phyloP scores from a whole-genome alignment of 2,329 filamentous ascomycete genomes.

The Curvularia hawaiiensis region DNA sequence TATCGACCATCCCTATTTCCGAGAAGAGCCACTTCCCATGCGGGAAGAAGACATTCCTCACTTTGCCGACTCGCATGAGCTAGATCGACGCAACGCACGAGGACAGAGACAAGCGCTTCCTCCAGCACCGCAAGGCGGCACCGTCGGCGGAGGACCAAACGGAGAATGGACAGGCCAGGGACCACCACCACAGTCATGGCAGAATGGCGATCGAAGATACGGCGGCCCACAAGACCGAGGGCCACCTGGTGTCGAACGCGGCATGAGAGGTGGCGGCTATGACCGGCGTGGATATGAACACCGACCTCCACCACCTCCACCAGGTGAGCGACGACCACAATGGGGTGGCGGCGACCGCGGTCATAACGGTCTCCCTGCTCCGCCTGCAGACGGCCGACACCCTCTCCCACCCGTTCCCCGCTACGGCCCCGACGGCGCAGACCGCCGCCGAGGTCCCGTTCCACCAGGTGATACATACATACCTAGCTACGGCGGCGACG shows the following conservation, averaged over 20 bases:
- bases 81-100: constrained; percentile 91
- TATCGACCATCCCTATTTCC: constrained; percentile 90
- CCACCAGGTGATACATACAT: constrained; percentile 52
- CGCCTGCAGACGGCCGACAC: constrained; percentile 45
- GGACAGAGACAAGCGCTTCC: constrained; percentile 83
- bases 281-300: constrained; percentile 43
- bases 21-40: constrained; percentile 75
- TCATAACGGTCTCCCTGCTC: constrained; percentile 39
- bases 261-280: constrained; percentile 31
- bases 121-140: constrained; percentile 88
- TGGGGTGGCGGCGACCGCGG: constrained; percentile 39
- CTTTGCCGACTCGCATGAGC: constrained; percentile 94
- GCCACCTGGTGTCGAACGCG: constrained; percentile 46
- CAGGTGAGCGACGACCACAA: constrained; percentile 39
- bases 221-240: constrained; percentile 47
- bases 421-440: constrained; percentile 34
- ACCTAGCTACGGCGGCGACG: constrained; percentile 47
- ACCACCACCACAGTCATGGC: constrained; percentile 41
- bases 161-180: constrained; percentile 62
- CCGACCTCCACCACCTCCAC: constrained; percentile 42
- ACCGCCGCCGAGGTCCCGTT: constrained; percentile 29
- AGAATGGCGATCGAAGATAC: constrained; percentile 43
- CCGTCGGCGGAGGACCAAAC: constrained; percentile 74
- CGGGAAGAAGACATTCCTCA: constrained; percentile 84
- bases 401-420: constrained; percentile 43